A percentile compares a stretch with the other conserved stretches of the same genome.
Evolutionary conservation across 1,139 yeast genomes (phyloP).

Genomic region (Candida sanyaensis): DNA sequence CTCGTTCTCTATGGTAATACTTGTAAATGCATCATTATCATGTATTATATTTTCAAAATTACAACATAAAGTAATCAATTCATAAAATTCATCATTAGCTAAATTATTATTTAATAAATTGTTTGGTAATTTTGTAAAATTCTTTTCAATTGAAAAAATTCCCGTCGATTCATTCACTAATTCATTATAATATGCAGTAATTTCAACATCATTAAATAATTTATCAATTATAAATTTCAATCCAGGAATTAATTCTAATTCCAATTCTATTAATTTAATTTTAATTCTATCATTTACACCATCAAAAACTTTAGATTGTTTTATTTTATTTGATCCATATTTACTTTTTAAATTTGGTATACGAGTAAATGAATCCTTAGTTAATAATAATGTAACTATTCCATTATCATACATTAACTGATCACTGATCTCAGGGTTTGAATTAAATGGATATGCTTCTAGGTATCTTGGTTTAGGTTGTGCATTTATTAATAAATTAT

Average conservation of each 20-base stretch:
- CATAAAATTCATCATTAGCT: conserved; percentile 9
- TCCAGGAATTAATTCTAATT: conserved; percentile 1
- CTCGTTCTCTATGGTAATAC: neutral
- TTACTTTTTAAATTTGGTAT: conserved; percentile 2
- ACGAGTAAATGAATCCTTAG: neutral
- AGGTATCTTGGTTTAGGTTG: neutral
- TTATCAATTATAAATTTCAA: conserved; percentile 10
- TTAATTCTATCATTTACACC: neutral
- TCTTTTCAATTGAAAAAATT: neutral
- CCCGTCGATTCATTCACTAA: neutral
- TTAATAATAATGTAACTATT: neutral
- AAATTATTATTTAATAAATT: neutral
- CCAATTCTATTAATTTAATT: neutral
- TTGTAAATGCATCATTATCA: conserved; percentile 1
- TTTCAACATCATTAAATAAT: neutral
- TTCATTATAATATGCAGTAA: neutral
- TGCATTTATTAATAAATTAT: neutral
- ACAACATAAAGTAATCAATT: conserved; percentile 7
- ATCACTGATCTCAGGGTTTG: neutral
- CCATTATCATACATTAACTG: neutral
- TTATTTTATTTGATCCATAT: neutral
- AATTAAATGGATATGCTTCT: neutral
- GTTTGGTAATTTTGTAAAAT: neutral
- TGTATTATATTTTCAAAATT: conserved; percentile 3
- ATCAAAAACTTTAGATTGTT: neutral